These are phyloP conservation scores for Termitomyces sp. DNA, from an alignment of 768 basidiomycete species.

Conservation along the genomic window DNA sequence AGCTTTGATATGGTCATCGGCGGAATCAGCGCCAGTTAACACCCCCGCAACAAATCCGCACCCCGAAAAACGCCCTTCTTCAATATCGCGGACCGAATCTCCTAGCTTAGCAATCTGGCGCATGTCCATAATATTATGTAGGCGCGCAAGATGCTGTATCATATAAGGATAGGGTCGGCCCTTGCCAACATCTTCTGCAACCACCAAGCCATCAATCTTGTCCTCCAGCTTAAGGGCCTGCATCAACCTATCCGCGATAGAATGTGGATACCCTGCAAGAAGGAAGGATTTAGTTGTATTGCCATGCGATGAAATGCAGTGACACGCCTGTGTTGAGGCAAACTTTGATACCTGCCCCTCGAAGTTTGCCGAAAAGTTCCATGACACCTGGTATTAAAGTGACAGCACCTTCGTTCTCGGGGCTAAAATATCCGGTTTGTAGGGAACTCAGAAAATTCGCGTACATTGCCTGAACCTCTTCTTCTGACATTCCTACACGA, in stretches of 20 bases:
- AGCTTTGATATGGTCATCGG: constrained; percentile 6
- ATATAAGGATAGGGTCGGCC: constrained; percentile 12
- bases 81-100: constrained; percentile 9
- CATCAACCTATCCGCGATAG: constrained; percentile 7
- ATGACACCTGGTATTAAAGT: constrained; percentile 3
- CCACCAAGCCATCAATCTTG: constrained; percentile 9
- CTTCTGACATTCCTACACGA: constrained; percentile 8
- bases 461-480: constrained; percentile 8
- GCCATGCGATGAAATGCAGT: not conserved
- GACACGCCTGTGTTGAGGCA: constrained; percentile 10
- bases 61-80: constrained; percentile 10
- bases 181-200: constrained; percentile 13
- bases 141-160: constrained; percentile 11
- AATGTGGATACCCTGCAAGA: constrained; percentile 8
- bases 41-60: constrained; percentile 11
- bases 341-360: constrained; percentile 8
- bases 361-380: not conserved
- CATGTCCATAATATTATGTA: constrained; percentile 8
- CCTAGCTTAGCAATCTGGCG: constrained; percentile 7
- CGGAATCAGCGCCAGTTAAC: constrained; percentile 8
- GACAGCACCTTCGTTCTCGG: constrained; percentile 2
- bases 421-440: constrained; percentile 5
- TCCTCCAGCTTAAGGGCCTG: not conserved
- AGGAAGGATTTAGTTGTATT: not conserved
- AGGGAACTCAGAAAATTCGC: constrained; percentile 3